Base-by-base conservation (phyloP, 306 rosid species). In the Hippophae rhamnoides region DNA sequence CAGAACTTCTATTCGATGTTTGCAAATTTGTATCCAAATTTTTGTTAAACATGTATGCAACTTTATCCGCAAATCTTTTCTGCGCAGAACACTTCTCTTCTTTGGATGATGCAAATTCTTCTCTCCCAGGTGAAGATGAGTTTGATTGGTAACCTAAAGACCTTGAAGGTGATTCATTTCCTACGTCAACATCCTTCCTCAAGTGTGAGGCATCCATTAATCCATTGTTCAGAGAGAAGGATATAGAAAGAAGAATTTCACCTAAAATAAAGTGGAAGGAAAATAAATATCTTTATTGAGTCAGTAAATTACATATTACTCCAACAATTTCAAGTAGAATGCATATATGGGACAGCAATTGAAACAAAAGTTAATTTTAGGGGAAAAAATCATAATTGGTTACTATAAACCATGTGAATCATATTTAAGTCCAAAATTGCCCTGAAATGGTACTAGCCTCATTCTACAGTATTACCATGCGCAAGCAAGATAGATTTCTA, bases 11-110 rank as follows among this genome's bases (percentile, higher is more conserved):
- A 56, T 8, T 56, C 26, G 82, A 38, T 53, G 78, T 5, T 31
- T 44, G 2, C 6, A 81, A 61, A 78, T 84, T 46, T 31, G 63
- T 1, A 6, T 87, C 97, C 42, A 70, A 31, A 69, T 73, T 71
- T 70, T 76, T 90, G 40, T 71, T 84, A 64, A 90, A 90, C 11
- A 90, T 83, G 50, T 85, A 90, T 60, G 84, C 90, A 72, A 87
- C 12, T 58, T 89, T 78, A 62, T 80, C 85, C 5, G 95, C 92
- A 57, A 90, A 41, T 44, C 90, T 55, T 59, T 69, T 90, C 76
- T 90, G 97, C n/a, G 63, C 8, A 69, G 25, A 27, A 11, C 60
- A 7, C 72, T 77, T 82, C 5, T 83, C 90, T 52, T 90, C 98
- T 85, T 68, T 90, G 7, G 69, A 56, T 41, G 67, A 58, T 40